These are phyloP conservation scores for Pulveroboletus sp. DNA, from an alignment of 768 basidiomycete genomes.

Conservation along the genomic window DNA sequence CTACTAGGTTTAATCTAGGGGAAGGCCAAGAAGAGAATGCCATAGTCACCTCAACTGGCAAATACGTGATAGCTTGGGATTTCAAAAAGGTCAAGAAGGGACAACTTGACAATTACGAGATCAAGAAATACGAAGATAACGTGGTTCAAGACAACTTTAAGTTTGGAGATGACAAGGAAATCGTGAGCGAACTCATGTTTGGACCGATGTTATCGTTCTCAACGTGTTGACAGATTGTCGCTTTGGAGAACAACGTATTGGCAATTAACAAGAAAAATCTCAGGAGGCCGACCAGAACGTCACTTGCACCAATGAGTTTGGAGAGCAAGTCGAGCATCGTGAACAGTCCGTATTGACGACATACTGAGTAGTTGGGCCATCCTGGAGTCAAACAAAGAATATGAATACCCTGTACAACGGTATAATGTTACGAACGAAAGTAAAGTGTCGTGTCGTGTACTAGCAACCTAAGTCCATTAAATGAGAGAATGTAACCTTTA, in stretches of 20 bases:
- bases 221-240: conserved; percentile 69
- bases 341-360: conserved; percentile 53
- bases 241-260: conserved; percentile 89
- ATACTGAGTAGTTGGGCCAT: background rate
- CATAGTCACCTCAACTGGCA: conserved; percentile 91
- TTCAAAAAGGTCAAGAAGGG: conserved; percentile 95
- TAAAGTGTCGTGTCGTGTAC: no score
- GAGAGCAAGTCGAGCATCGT: conserved; percentile 63
- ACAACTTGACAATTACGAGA: conserved; percentile 85
- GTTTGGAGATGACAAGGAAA: conserved; percentile 95
- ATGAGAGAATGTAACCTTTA: conserved; percentile 21
- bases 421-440: conserved; percentile 1
- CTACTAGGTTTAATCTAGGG: conserved; percentile 83
- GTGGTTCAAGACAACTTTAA: conserved; percentile 98
- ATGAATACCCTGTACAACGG: conserved; percentile 14
- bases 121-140: conserved; percentile 91
- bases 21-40: conserved; percentile 87
- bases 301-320: conserved; percentile 49
- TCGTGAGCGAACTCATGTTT: conserved; percentile 49
- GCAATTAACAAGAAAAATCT: conserved; percentile 93
- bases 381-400: conserved; percentile 1
- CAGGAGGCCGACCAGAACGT: conserved; percentile 74
- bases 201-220: conserved; percentile 1
- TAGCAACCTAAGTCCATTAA: conserved; percentile 18
- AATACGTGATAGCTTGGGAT: conserved; percentile 95